phyloP scores from a whole-genome alignment of 352 stramenopile species.

The Lagenidium giganteum region DNA sequence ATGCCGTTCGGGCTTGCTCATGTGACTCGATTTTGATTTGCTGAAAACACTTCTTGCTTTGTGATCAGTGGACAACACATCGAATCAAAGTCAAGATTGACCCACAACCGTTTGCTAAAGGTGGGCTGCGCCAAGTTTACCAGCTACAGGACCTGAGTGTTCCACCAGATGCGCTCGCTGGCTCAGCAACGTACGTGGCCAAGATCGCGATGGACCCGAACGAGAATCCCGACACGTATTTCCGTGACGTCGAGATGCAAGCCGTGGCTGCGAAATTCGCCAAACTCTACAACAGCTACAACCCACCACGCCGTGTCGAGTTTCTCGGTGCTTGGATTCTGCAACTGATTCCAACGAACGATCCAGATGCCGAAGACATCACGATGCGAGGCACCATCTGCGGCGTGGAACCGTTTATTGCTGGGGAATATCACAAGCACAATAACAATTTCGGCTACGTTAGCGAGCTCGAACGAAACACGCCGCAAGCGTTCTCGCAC shows the following conservation, averaged over 20 bases:
- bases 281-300: conserved; percentile 78
- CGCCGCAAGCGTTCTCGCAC: conserved; percentile 87
- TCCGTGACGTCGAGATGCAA: conserved; percentile 85
- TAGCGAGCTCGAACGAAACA: conserved; percentile 75
- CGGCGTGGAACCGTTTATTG: conserved; percentile 73
- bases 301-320: conserved; percentile 66
- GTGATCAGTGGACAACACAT: conserved; percentile 51
- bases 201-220: conserved; percentile 79
- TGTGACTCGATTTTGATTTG: too few relatives aligned
- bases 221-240: conserved; percentile 81
- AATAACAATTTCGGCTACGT: conserved; percentile 85
- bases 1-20: too few relatives aligned
- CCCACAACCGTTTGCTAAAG: conserved; percentile 49
- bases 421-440: conserved; percentile 79
- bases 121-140: conserved; percentile 60
- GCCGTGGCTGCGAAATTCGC: conserved; percentile 76
- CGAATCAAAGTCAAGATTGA: conserved; percentile 75
- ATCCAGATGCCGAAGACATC: conserved; percentile 26
- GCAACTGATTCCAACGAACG: conserved; percentile 41
- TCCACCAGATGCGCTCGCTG: conserved; percentile 8
- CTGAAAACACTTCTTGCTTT: not conserved
- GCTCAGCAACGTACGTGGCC: conserved; percentile 44
- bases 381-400: conserved; percentile 68
- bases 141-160: conserved; percentile 66
- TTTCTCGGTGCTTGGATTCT: conserved; percentile 76